These are phyloP conservation scores for Syzygium syzygioides DNA, from an alignment of 441 rosid genomes.

Conservation along the genomic window DNA sequence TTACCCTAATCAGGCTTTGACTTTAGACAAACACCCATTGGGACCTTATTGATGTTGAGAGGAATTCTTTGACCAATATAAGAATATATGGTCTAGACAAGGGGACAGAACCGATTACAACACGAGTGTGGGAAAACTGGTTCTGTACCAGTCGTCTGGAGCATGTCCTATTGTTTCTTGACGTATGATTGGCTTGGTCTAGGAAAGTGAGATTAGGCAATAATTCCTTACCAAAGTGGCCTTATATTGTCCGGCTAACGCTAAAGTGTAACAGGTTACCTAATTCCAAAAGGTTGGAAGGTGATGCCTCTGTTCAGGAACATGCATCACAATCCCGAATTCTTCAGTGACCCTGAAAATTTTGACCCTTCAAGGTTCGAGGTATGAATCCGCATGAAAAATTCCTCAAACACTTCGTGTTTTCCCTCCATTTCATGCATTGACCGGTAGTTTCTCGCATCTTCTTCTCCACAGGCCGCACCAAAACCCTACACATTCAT, in stretches of 20 bases:
- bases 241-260: neutral
- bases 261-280: conserved; percentile 35
- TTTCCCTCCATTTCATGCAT: neutral
- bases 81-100: neutral
- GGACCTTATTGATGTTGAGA: neutral
- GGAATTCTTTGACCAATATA: neutral
- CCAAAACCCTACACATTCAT: conserved; percentile 58
- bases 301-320: conserved; percentile 76
- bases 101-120: neutral
- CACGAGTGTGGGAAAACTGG: neutral
- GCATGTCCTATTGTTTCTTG: neutral
- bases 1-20: neutral
- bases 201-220: neutral
- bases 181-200: neutral
- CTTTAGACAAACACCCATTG: neutral
- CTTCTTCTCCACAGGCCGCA: conserved; percentile 26
- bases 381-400: conserved; percentile 22
- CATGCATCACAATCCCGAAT: conserved; percentile 60
- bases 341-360: conserved; percentile 57
- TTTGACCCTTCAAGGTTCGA: conserved; percentile 73
- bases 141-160: neutral
- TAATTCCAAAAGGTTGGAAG: conserved; percentile 85
- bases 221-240: neutral
- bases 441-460: neutral
- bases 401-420: neutral